phyloP scores from a whole-genome alignment of 2,329 filamentous ascomycete genomes.

The Fusarium brevicatenulatum region DNA sequence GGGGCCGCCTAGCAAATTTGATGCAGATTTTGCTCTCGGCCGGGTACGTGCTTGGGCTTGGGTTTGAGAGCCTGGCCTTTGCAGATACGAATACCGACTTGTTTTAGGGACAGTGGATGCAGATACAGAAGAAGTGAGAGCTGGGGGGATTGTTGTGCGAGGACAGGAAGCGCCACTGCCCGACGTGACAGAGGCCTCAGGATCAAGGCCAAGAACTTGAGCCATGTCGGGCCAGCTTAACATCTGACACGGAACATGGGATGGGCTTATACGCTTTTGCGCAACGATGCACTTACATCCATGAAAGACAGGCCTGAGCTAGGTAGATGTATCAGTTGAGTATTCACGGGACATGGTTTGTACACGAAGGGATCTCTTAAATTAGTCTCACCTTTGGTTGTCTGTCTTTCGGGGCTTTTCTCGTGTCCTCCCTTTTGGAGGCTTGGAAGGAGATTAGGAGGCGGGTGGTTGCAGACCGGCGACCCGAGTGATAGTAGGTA shows the following conservation, averaged over 20 bases:
- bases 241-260: slow-evolving; percentile 22
- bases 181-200: slow-evolving; percentile 36
- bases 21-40: slow-evolving; percentile 39
- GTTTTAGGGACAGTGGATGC: slow-evolving; percentile 5
- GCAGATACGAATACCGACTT: slow-evolving; percentile 6
- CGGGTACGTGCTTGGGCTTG: slow-evolving; percentile 27
- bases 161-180: slow-evolving; percentile 35
- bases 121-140: slow-evolving; percentile 14
- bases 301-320: slow-evolving; percentile 38
- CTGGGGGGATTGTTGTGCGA: slow-evolving; percentile 27
- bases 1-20: slow-evolving; percentile 33
- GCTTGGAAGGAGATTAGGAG: slow-evolving; percentile 6
- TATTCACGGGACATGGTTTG: neutral
- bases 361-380: neutral
- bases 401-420: slow-evolving; percentile 28
- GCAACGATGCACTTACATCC: slow-evolving; percentile 38
- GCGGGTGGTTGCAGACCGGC: slow-evolving; percentile 17
- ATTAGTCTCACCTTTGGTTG: slow-evolving; percentile 17
- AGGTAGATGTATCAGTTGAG: slow-evolving; percentile 13
- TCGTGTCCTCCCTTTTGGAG: slow-evolving; percentile 4
- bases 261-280: slow-evolving; percentile 26
- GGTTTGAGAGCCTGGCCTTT: neutral
- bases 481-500: neutral
- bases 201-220: slow-evolving; percentile 33
- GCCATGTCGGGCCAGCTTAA: slow-evolving; percentile 39